Percentiles rank a stretch among this genome's conserved stretches.
These are phyloP conservation scores for Somion occarium DNA, from an alignment of 1,284 basidiomycete genomes.

Conservation along the genomic window DNA sequence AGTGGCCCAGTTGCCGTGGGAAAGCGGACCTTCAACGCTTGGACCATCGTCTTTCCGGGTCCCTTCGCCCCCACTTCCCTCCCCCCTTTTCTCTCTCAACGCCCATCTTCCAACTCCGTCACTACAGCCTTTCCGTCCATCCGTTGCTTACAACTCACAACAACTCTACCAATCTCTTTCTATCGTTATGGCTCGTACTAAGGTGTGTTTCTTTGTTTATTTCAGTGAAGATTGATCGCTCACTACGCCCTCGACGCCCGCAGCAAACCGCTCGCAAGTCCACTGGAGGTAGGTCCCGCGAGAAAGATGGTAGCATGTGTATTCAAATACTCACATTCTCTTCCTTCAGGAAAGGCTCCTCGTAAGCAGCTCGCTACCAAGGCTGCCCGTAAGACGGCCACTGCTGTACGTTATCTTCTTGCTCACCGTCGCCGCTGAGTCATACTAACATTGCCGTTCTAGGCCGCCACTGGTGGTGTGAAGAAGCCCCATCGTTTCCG, in stretches of 20 bases:
- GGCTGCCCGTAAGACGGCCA: slow-evolving; percentile 77
- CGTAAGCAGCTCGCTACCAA: slow-evolving; percentile 92
- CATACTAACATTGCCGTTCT: slow-evolving; percentile 11
- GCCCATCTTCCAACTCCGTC: slow-evolving; percentile 12
- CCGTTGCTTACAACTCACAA: slow-evolving; percentile 21
- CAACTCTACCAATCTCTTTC: slow-evolving; percentile 21
- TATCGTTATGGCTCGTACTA: slow-evolving; percentile 65
- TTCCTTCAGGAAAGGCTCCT: slow-evolving; percentile 65
- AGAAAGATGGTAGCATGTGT: background rate
- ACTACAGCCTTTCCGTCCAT: slow-evolving; percentile 4
- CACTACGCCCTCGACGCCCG: slow-evolving; percentile 23
- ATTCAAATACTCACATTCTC: slow-evolving; percentile 2
- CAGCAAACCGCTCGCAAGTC: slow-evolving; percentile 84
- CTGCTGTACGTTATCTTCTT: slow-evolving; percentile 48
- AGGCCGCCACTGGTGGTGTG: slow-evolving; percentile 90
- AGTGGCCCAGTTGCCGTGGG: slow-evolving; percentile 21
- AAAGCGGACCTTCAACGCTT: slow-evolving; percentile 28
- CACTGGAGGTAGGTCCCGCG: slow-evolving; percentile 58
- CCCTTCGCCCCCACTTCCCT: slow-evolving; percentile 18
- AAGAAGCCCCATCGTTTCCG: slow-evolving; percentile 98
- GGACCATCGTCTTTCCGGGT: slow-evolving; percentile 14
- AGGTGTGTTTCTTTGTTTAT: slow-evolving; percentile 38
- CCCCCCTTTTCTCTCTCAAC: slow-evolving; percentile 26
- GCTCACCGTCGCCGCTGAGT: slow-evolving; percentile 3
- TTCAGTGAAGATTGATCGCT: slow-evolving; percentile 15